A percentile compares a stretch with the other conserved stretches of the same genome.
Conservation (phyloP, 768 basidiomycete genomes). For the Rhodotorula sphaerocarpa region DNA sequence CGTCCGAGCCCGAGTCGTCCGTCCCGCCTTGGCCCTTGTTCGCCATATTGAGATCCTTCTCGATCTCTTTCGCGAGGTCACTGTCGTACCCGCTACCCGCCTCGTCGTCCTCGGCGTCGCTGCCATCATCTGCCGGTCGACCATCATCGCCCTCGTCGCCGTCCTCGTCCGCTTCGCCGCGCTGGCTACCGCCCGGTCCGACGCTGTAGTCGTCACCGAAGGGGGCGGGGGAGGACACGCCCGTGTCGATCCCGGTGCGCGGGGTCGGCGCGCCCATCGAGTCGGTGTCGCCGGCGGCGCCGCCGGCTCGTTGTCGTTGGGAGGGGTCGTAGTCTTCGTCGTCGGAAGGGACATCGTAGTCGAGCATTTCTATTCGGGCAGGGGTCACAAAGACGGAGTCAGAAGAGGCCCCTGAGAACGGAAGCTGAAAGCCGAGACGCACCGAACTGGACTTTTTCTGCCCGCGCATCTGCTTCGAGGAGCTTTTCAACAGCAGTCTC, state of each 20-base stretch:
- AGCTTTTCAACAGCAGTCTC: slow-evolving; percentile 86
- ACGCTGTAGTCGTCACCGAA: slow-evolving; percentile 46
- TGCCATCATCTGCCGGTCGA: no score
- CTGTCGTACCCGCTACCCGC: slow-evolving; percentile 74
- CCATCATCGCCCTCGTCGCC: slow-evolving; percentile 46
- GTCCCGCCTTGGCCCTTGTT: slow-evolving; percentile 46
- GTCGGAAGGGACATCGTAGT: slow-evolving; percentile 51
- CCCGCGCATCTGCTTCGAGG: slow-evolving; percentile 67
- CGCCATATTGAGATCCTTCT: slow-evolving; percentile 59
- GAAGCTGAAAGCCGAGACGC: slow-evolving; percentile 44
- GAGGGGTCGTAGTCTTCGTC: slow-evolving; percentile 27
- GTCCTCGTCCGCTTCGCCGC: not conserved
- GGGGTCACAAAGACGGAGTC: not conserved
- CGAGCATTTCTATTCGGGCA: slow-evolving; percentile 58
- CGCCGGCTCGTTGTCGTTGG: not conserved
- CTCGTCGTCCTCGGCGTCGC: slow-evolving; percentile 54
- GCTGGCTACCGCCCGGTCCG: slow-evolving; percentile 38
- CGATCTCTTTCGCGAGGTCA: slow-evolving; percentile 78
- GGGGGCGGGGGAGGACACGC: slow-evolving; percentile 53
- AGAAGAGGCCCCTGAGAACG: slow-evolving; percentile 1
- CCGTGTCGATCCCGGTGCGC: slow-evolving; percentile 53
- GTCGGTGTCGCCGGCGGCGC: slow-evolving; percentile 46
- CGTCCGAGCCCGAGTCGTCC: slow-evolving; percentile 50
- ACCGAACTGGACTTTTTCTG: slow-evolving; percentile 71
- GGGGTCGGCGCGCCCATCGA: slow-evolving; percentile 62